A percentile compares a stretch with the other conserved stretches of the same genome.
phyloP scores from a whole-genome alignment of 2,329 filamentous ascomycete genomes.

The Calonectria fujianensis region DNA sequence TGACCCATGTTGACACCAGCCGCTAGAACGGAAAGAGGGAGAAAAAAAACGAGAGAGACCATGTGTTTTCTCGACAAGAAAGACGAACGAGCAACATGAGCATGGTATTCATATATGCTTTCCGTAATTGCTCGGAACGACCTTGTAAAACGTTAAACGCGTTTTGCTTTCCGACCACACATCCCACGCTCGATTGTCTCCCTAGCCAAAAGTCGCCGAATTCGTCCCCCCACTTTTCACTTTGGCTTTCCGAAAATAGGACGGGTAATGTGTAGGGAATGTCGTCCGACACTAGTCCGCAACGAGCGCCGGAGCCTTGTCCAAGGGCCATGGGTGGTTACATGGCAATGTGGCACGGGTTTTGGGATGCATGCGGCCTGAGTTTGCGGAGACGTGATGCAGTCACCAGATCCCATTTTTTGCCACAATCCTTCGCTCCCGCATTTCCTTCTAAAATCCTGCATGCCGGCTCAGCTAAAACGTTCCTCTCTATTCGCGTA shows the following conservation, averaged over 20 bases:
- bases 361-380: neutral
- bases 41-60: neutral
- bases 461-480: neutral
- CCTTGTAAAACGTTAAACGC: too few relatives aligned
- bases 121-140: neutral
- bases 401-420: neutral
- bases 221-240: constrained; percentile 1
- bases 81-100: neutral
- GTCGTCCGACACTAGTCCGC: constrained; percentile 13
- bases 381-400: neutral
- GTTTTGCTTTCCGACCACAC: neutral
- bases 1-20: neutral
- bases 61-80: neutral
- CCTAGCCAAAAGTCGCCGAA: neutral
- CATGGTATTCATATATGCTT: neutral
- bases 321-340: neutral
- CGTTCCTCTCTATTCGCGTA: neutral
- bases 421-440: neutral
- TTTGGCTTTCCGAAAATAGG: constrained; percentile 14
- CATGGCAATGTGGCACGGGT: constrained; percentile 16
- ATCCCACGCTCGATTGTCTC: too few relatives aligned
- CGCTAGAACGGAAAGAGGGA: neutral
- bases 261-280: neutral
- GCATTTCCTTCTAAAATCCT: neutral
- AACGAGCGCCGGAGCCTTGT: constrained; percentile 1